phyloP scores from a whole-genome alignment of 1,284 basidiomycete species.

The Sutorius eximius region DNA sequence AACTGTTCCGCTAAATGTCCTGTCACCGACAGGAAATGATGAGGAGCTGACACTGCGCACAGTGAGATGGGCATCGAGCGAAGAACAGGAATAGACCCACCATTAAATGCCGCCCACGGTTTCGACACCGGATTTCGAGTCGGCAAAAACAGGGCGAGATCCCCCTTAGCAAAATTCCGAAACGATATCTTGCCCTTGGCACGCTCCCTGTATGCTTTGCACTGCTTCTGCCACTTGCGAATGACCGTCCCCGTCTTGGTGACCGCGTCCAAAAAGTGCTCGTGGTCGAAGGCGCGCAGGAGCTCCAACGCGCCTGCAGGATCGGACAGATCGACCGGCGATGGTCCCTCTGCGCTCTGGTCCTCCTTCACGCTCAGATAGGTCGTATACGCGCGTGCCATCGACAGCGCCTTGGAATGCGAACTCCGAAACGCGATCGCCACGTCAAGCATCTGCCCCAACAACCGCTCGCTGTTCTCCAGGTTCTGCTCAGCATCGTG shows the following conservation, averaged over 20 bases:
- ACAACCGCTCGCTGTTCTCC: conserved; percentile 57
- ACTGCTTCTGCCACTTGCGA: conserved; percentile 95
- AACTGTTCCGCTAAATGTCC: conserved; percentile 84
- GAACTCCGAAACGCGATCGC: conserved; percentile 72
- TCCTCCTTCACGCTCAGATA: conserved; percentile 53
- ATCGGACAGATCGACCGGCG: conserved; percentile 72
- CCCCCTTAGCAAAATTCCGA: conserved; percentile 88
- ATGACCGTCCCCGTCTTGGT: conserved; percentile 81
- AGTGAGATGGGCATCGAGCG: background rate
- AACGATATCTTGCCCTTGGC: conserved; percentile 94
- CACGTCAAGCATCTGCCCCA: conserved; percentile 73
- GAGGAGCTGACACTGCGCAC: conserved; percentile 83
- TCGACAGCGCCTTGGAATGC: conserved; percentile 65
- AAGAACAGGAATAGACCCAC: conserved; percentile 36
- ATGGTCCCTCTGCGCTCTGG: conserved; percentile 55
- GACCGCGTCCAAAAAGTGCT: conserved; percentile 80
- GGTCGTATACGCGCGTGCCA: conserved; percentile 59
- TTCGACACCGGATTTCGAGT: conserved; percentile 91
- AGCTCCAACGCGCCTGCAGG: conserved; percentile 65
- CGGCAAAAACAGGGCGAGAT: conserved; percentile 93
- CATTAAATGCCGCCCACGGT: conserved; percentile 97
- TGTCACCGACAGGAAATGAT: conserved; percentile 92
- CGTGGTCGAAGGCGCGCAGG: conserved; percentile 76
- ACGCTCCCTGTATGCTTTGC: conserved; percentile 89
- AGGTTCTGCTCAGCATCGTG: conserved; percentile 63